A percentile compares a stretch with the other conserved stretches of the same genome.
phyloP scores from a whole-genome alignment of 148 eudicot genomes.

The Limonium bicolor region DNA sequence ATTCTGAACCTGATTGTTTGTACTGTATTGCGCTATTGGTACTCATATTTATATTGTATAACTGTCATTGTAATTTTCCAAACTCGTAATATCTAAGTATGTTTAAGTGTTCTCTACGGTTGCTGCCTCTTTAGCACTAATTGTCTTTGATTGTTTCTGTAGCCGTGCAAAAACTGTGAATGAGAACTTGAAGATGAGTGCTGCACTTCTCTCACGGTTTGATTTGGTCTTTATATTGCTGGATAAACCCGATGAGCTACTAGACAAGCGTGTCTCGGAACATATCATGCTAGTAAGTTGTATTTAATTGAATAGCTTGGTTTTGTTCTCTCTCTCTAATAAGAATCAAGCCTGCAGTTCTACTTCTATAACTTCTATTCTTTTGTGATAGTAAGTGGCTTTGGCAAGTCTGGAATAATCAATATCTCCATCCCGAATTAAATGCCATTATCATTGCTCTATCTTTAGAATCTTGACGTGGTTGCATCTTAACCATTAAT shows the following conservation, averaged over 20 bases:
- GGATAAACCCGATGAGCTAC: slow-evolving; percentile 79
- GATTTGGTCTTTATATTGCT: slow-evolving; percentile 95
- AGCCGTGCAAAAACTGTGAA: slow-evolving; percentile 99
- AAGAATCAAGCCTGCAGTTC: slow-evolving; percentile 42
- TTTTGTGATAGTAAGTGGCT: no score
- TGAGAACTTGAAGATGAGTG: slow-evolving; percentile 93
- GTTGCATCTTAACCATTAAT: no score
- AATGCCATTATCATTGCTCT: no score
- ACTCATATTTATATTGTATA: no score
- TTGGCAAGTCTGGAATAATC: slow-evolving; percentile 28
- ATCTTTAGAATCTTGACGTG: no score
- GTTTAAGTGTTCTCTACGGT: no score
- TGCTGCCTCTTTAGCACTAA: no score
- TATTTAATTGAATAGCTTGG: no score
- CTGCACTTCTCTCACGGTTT: slow-evolving; percentile 87
- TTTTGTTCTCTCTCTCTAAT: neutral
- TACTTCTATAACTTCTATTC: no score
- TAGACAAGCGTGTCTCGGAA: slow-evolving; percentile 89
- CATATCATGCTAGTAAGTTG: slow-evolving; percentile 94
- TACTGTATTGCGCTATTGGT: no score
- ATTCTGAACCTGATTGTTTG: no score
- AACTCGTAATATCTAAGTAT: neutral
- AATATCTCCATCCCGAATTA: no score
- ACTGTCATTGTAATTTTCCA: neutral
- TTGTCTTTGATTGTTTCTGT: slow-evolving; percentile 14